Evolutionary conservation across 176 grass and related monocot genomes (phyloP).

Genomic region (Avena atlantica): DNA sequence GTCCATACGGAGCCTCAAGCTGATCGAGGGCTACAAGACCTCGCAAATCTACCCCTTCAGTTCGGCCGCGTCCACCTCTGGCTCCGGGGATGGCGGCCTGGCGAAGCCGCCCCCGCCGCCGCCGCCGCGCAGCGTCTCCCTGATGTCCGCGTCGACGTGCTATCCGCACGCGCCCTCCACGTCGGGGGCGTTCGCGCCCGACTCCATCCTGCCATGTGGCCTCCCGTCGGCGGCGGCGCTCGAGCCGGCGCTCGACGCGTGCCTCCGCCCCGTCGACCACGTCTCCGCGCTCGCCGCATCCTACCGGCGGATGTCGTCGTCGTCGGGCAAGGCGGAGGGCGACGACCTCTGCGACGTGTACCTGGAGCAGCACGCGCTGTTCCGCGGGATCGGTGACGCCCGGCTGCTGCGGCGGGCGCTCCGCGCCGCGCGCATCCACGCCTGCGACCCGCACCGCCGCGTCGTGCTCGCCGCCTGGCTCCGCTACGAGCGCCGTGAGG

Average conservation of each 20-base stretch:
- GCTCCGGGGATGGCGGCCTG: constrained; percentile 18
- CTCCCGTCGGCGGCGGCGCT: constrained; percentile 67
- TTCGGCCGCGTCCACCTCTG: constrained; percentile 51
- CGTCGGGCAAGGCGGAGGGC: constrained; percentile 14
- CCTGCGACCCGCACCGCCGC: constrained; percentile 74
- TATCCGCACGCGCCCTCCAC: constrained; percentile 53
- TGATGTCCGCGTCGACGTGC: constrained; percentile 60
- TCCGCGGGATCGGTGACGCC: constrained; percentile 60
- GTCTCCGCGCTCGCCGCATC: constrained; percentile 64
- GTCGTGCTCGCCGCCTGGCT: constrained; percentile 92
- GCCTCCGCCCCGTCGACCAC: constrained; percentile 80
- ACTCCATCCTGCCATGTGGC: constrained; percentile 77
- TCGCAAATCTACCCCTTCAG: constrained; percentile 70
- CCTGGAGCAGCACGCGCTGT: constrained; percentile 86
- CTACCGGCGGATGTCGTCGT: constrained; percentile 56
- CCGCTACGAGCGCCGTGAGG: constrained; percentile 85
- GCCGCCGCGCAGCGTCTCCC: constrained; percentile 52
- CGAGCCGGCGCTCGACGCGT: constrained; percentile 70
- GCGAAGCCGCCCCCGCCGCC: constrained; percentile 48
- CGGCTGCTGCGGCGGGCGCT: constrained; percentile 73
- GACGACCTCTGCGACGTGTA: constrained; percentile 76
- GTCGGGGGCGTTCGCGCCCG: constrained; percentile 50
- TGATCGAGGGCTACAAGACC: constrained; percentile 90
- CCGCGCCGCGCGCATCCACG: constrained; percentile 74
- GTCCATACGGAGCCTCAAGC: constrained; percentile 85